Conservation (phyloP, 1,284 basidiomycete species). For the Melampsora larici-populina region DNA sequence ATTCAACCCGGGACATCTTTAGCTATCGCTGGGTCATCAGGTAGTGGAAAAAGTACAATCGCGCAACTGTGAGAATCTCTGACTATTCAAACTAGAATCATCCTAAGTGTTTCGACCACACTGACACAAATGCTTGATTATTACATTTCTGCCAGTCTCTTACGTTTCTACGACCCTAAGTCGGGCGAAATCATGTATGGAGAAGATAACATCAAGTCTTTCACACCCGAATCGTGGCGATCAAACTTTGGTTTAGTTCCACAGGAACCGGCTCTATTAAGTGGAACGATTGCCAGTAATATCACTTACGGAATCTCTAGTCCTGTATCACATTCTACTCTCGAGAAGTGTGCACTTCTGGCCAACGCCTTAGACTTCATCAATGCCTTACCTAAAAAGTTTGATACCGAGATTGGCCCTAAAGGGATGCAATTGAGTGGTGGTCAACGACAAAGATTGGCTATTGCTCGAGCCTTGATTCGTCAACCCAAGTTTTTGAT, state of each 20-base stretch:
- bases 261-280: constrained; percentile 59
- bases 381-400: constrained; percentile 80
- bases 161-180: constrained; percentile 89
- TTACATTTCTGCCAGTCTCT: constrained; percentile 78
- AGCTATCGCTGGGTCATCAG: constrained; percentile 64
- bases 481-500: constrained; percentile 58
- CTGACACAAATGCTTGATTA: constrained; percentile 42
- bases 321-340: constrained; percentile 69
- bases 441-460: constrained; percentile 58
- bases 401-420: constrained; percentile 64
- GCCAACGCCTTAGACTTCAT: constrained; percentile 92
- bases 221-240: constrained; percentile 79
- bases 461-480: constrained; percentile 58
- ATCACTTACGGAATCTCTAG: constrained; percentile 79
- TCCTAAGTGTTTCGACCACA: not conserved
- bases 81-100: constrained; percentile 13
- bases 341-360: constrained; percentile 78
- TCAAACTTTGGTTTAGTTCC: constrained; percentile 81
- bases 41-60: constrained; percentile 53
- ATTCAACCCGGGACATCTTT: constrained; percentile 78
- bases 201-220: constrained; percentile 70
- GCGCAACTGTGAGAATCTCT: constrained; percentile 61
- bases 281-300: constrained; percentile 85
- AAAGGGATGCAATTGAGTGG: constrained; percentile 56
- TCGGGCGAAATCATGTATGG: constrained; percentile 61